Evolutionary conservation across 306 rosid species (phyloP), one percentile per base, ranked within the genome.

Genomic region (barrel medic (Medicago truncatula)): DNA sequence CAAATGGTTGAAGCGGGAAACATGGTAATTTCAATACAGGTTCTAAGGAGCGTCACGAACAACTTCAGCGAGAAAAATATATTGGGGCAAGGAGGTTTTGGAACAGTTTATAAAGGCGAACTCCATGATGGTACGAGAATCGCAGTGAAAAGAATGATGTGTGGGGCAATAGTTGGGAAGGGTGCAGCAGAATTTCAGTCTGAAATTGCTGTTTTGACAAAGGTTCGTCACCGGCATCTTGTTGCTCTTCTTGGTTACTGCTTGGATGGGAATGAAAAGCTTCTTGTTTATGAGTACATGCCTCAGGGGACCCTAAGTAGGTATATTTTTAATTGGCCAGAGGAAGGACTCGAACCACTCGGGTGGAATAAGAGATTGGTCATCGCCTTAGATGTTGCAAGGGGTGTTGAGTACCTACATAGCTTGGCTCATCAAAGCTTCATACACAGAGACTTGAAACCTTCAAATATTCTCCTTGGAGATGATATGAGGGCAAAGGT

Each of bases 401-500:
- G 97, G 83, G 98, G 90, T 54, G 98, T 93, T 14, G 98, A 93
- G 87, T 93, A 93, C 74, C 97, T 93, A 43, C 98, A 93, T 85
- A 85, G 97, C 79, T 81, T 93, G 87, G 97, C 98, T 43, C 97
- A 93, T 84, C 97, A 89, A 83, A 93, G 98, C 83, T 93, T 93
- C 83, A 93, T 93, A 69, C 98, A 93, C 61, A 78, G 98, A 63
- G 98, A 90, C 81, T 86, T 93, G 43, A 93, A 93, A 86, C 98
- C 98, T 82, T 93, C 93, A 68, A 93, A 93, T 82, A 93, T 93
- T 76, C 98, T 93, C 80, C 98, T 93, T 69, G 95, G 98, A 70
- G 98, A 93, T 80, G 98, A 93, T 77, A 88, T 93, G 98, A 88
- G 97, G 80, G 97, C 98, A 10, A 93, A 93, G 83, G 97, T 93